Percentiles rank a stretch among this genome's conserved stretches.
These are phyloP conservation scores for Xerocomus nothofagi DNA, from an alignment of 1,284 basidiomycete species.

Conservation along the genomic window DNA sequence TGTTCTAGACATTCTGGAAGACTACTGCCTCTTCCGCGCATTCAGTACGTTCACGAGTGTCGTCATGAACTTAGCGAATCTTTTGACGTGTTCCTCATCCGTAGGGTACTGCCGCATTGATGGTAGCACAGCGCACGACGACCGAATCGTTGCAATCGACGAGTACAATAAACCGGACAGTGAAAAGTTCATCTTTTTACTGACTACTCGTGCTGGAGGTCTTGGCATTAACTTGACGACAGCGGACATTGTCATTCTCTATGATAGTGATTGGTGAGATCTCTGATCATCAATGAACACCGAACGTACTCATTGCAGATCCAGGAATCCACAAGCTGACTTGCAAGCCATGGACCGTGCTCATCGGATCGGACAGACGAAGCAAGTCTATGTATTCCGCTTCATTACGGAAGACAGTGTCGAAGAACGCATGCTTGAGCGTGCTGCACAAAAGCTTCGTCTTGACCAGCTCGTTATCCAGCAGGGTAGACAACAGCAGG, in stretches of 20 bases:
- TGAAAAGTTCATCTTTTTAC: conserved; percentile 96
- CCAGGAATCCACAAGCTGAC: conserved; percentile 97
- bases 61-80: background rate
- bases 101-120: conserved; percentile 97
- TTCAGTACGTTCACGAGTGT: conserved; percentile 65
- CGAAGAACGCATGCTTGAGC: conserved; percentile 95
- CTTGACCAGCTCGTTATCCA: conserved; percentile 98
- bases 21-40: conserved; percentile 92
- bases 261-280: conserved; percentile 89
- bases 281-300: background rate
- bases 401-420: conserved; percentile 98
- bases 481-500: conserved; percentile 79
- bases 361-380: conserved; percentile 97
- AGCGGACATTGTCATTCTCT: conserved; percentile 96
- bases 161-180: conserved; percentile 96
- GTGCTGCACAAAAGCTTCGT: conserved; percentile 95
- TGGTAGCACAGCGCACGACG: conserved; percentile 93
- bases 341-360: conserved; percentile 99
- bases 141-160: conserved; percentile 94
- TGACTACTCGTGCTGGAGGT: conserved; percentile 98
- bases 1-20: conserved; percentile 93
- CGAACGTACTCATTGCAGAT: conserved; percentile 12
- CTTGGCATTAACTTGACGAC: conserved; percentile 96
- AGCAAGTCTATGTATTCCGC: conserved; percentile 97
- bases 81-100: background rate